Evolutionary conservation across 306 rosid genomes (phyloP).

Genomic region (Vigna reflexopilosa): DNA sequence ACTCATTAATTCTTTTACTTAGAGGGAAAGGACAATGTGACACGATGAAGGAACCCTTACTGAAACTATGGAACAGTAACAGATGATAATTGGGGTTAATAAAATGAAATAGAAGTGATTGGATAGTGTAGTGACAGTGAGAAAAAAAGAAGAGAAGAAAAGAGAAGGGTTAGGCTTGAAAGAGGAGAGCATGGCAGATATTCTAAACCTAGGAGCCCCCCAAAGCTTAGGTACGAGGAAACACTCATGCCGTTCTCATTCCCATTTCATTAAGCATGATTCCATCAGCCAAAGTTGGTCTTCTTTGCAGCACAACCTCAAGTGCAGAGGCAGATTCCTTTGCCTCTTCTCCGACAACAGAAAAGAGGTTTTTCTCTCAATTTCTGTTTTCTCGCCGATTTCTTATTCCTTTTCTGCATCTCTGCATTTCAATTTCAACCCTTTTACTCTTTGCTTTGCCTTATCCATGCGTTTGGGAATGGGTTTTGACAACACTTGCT

Average conservation of each 20-base stretch:
- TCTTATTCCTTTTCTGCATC: neutral
- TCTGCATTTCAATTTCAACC: neutral
- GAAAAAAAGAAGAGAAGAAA: neutral
- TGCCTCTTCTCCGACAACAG: slow-evolving; percentile 82
- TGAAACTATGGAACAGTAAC: neutral
- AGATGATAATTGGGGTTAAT: neutral
- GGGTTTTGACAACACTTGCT: neutral
- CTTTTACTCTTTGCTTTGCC: neutral
- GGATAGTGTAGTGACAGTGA: neutral
- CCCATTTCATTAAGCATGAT: slow-evolving; percentile 38
- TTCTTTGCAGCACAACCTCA: slow-evolving; percentile 59
- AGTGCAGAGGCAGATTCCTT: slow-evolving; percentile 61
- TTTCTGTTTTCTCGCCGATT: neutral
- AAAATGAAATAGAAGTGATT: neutral
- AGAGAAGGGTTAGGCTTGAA: neutral
- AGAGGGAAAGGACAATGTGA: too few relatives aligned
- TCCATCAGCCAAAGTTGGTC: slow-evolving; percentile 51
- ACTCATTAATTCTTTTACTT: too few relatives aligned
- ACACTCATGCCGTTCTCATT: slow-evolving; percentile 41
- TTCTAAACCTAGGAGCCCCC: slow-evolving; percentile 63
- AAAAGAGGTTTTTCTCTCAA: slow-evolving; percentile 58
- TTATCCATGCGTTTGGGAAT: neutral
- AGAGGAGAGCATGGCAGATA: slow-evolving; percentile 59
- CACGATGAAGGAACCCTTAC: too few relatives aligned
- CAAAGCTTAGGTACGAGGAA: slow-evolving; percentile 40